A percentile compares a stretch with the other conserved stretches of the same genome.
Evolutionary conservation across 2,329 filamentous ascomycete species (phyloP).

Genomic region (Sclerotinia sclerotiorum): DNA sequence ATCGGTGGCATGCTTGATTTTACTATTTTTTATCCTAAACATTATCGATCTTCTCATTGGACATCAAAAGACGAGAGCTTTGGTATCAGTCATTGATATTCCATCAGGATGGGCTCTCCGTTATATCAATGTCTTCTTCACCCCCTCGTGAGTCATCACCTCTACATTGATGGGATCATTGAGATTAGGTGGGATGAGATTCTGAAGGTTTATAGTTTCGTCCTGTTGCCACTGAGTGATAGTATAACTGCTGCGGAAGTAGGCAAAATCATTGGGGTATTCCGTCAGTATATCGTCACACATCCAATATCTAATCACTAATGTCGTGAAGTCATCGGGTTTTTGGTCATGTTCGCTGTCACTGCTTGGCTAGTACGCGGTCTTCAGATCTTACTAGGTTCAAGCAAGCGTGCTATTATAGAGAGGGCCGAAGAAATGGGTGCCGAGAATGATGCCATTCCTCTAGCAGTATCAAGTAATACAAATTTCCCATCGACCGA

Average conservation of each 20-base stretch:
- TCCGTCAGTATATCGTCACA: constrained; percentile 46
- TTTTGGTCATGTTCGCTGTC: constrained; percentile 51
- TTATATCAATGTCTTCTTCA: constrained; percentile 28
- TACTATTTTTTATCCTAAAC: constrained; percentile 54
- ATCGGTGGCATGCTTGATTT: constrained; percentile 57
- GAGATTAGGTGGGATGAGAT: neutral
- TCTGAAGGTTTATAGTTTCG: constrained; percentile 44
- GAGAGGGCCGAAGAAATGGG: constrained; percentile 54
- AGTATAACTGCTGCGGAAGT: constrained; percentile 55
- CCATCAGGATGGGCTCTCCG: constrained; percentile 39
- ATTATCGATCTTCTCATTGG: constrained; percentile 50
- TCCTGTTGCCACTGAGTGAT: constrained; percentile 57
- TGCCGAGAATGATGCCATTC: constrained; percentile 49
- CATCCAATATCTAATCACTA: neutral
- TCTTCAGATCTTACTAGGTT: constrained; percentile 52
- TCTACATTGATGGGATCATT: neutral
- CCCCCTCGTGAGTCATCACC: constrained; percentile 21
- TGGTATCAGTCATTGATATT: constrained; percentile 54
- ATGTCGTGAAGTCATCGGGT: constrained; percentile 51
- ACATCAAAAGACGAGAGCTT: constrained; percentile 47
- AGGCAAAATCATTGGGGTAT: constrained; percentile 59
- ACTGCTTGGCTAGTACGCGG: constrained; percentile 56
- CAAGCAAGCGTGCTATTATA: constrained; percentile 52
- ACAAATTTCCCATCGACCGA: constrained; percentile 28
- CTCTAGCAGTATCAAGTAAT: constrained; percentile 42